Conservation (phyloP, 225 moss, liverwort and hornwort genomes). For the Physcomitrellopsis africana region DNA sequence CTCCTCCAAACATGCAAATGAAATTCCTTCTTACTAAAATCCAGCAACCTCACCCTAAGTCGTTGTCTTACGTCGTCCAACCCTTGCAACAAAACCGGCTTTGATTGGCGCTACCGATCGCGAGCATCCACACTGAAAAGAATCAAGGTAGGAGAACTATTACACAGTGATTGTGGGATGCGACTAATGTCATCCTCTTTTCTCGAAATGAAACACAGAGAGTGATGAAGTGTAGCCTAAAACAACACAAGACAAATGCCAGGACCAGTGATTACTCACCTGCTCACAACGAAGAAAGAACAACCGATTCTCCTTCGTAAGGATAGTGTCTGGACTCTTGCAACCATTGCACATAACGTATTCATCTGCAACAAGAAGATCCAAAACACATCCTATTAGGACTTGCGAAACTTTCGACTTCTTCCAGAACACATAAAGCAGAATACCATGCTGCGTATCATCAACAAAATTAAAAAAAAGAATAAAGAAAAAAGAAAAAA, state of each 20-base stretch:
- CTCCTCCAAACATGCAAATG: conserved; percentile 28
- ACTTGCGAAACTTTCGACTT: not conserved
- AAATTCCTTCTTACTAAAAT: conserved; percentile 17
- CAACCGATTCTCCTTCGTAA: conserved; percentile 85
- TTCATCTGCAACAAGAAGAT: conserved; percentile 60
- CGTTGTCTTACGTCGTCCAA: conserved; percentile 82
- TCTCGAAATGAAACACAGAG: too few relatives aligned
- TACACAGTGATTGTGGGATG: not conserved
- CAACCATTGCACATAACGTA: conserved; percentile 97
- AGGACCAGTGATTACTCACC: conserved; percentile 40
- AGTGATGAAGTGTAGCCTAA: too few relatives aligned
- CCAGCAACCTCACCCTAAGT: conserved; percentile 49
- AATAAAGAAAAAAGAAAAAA: not conserved
- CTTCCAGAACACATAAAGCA: not conserved
- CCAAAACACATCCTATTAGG: conserved; percentile 5
- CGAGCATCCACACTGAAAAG: conserved; percentile 85
- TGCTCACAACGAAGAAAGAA: conserved; percentile 95
- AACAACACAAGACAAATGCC: not conserved
- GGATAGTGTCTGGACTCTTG: conserved; percentile 89
- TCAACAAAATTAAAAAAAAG: not conserved
- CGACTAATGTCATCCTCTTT: not conserved
- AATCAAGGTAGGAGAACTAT: conserved; percentile 23
- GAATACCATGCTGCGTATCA: not conserved
- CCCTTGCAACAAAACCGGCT: conserved; percentile 91
- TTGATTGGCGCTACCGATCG: conserved; percentile 93